Conservation (phyloP, 176 grass and related monocot species). For the Triticum turgidum region DNA sequence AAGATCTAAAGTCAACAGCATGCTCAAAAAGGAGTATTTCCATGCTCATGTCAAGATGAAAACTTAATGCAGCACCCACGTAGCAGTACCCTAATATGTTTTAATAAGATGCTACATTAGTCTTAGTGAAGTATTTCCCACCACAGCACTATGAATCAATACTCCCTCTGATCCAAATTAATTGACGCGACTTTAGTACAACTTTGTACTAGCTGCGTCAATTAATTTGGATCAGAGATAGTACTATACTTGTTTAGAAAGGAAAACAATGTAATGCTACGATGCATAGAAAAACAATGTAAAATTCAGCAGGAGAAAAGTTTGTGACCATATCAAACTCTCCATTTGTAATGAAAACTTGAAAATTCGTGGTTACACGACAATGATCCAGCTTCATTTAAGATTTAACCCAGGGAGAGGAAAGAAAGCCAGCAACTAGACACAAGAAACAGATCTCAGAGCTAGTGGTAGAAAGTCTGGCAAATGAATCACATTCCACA, state of each 20-base stretch:
- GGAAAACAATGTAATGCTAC: background rate
- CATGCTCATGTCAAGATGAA: background rate
- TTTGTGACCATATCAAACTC: background rate
- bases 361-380: background rate
- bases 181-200: too few species aligned
- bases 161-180: too few species aligned
- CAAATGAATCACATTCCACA: background rate
- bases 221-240: too few species aligned
- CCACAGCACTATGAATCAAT: background rate
- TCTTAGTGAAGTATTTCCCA: background rate
- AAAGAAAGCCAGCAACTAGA: background rate
- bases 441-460: background rate
- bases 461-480: background rate
- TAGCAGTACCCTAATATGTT: background rate
- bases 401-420: background rate
- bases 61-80: background rate
- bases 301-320: background rate
- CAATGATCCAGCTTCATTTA: background rate
- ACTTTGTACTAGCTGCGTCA: too few species aligned
- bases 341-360: constrained; percentile 12
- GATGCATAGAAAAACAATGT: background rate
- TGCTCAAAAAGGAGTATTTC: background rate
- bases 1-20: background rate
- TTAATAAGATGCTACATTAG: background rate
- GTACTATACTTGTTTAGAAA: background rate